Evolutionary conservation across 352 stramenopile species (phyloP).

Genomic region (Pythium insidiosum): DNA sequence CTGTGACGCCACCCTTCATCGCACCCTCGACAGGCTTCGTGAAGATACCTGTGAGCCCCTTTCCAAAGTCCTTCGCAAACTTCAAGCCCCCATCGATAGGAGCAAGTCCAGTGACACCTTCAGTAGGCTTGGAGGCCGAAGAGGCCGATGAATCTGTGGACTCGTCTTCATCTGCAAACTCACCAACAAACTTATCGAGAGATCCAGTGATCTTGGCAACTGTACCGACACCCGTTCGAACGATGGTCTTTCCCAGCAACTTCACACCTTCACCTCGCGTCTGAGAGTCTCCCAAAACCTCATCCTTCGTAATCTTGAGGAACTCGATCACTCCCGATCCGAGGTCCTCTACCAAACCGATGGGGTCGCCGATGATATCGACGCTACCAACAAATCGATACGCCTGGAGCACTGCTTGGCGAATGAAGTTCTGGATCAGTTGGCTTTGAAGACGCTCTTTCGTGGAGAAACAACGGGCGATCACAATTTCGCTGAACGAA

Average conservation of each 20-base stretch:
- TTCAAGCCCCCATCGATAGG: slow-evolving; percentile 41
- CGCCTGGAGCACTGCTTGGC: slow-evolving; percentile 74
- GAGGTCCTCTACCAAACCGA: slow-evolving; percentile 82
- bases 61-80: slow-evolving; percentile 81
- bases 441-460: slow-evolving; percentile 73
- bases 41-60: slow-evolving; percentile 80
- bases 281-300: slow-evolving; percentile 71
- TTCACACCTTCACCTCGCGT: slow-evolving; percentile 83
- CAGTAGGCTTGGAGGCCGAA: neutral
- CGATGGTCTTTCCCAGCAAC: slow-evolving; percentile 79
- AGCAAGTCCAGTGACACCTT: neutral
- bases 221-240: slow-evolving; percentile 63
- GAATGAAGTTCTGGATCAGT: slow-evolving; percentile 76
- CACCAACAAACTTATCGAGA: slow-evolving; percentile 79
- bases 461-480: slow-evolving; percentile 79
- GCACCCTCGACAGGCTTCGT: slow-evolving; percentile 82
- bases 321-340: slow-evolving; percentile 83
- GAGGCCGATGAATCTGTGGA: neutral
- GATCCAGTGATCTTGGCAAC: slow-evolving; percentile 81
- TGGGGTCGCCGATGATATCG: slow-evolving; percentile 83
- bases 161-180: slow-evolving; percentile 58
- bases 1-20: slow-evolving; percentile 67
- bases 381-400: slow-evolving; percentile 79
- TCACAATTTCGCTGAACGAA: slow-evolving; percentile 81
- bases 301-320: slow-evolving; percentile 84